Conservation (phyloP, 768 basidiomycete species). For the Suillus placidus region DNA sequence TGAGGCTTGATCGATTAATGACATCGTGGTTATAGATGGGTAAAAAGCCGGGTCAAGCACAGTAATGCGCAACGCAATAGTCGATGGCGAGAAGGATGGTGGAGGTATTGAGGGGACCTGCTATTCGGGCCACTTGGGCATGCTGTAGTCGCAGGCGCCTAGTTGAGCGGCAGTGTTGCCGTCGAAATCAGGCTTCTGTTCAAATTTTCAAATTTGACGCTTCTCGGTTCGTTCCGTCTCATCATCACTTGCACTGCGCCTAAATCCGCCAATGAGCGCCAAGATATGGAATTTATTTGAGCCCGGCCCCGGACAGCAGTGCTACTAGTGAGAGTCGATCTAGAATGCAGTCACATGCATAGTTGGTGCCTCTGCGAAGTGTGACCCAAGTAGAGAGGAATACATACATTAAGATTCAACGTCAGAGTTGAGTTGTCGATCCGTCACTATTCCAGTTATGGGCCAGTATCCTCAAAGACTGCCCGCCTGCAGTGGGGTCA, state of each 20-base stretch:
- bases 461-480: slow-evolving; percentile 18
- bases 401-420: background rate
- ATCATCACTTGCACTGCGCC: background rate
- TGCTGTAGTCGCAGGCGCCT: too few species aligned
- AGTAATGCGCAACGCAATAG: too few species aligned
- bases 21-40: too few species aligned
- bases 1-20: too few species aligned
- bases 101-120: too few species aligned
- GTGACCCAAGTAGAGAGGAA: background rate
- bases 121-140: too few species aligned
- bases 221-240: background rate
- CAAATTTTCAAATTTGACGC: background rate
- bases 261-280: background rate
- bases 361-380: background rate
- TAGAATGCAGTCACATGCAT: background rate
- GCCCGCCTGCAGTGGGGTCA: slow-evolving; percentile 20
- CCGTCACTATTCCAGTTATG: background rate
- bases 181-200: background rate
- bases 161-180: too few species aligned
- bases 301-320: background rate
- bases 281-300: background rate
- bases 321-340: background rate
- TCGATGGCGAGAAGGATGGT: too few species aligned
- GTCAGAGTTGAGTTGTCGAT: background rate
- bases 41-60: too few species aligned